Evolutionary conservation across 495 filamentous ascomycete genomes (phyloP).

Genomic region (Pyronema domesticum): DNA sequence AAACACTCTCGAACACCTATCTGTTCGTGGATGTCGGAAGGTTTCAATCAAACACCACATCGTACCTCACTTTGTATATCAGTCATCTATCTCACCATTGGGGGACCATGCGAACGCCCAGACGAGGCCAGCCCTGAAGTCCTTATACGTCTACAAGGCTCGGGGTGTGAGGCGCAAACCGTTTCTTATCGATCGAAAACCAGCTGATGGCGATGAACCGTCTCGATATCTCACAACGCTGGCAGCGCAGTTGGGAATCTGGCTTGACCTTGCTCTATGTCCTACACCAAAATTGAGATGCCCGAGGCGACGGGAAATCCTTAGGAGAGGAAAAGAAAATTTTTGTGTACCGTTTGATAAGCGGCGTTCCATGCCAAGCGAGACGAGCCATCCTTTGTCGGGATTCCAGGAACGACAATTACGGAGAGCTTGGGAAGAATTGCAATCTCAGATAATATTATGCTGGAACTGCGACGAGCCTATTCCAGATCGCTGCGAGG

Average conservation of each 20-base stretch:
- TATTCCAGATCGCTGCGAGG: slow-evolving; percentile 23
- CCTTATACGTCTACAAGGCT: slow-evolving; percentile 24
- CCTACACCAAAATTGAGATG: slow-evolving; percentile 24
- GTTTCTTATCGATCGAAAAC: slow-evolving; percentile 24
- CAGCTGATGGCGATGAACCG: slow-evolving; percentile 24
- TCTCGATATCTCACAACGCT: slow-evolving; percentile 24
- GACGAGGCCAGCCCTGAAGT: slow-evolving; percentile 22
- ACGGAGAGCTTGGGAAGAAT: slow-evolving; percentile 14
- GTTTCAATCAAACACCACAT: slow-evolving; percentile 26
- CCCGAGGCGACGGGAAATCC: slow-evolving; percentile 22
- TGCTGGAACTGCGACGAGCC: slow-evolving; percentile 20
- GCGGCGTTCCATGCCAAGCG: slow-evolving; percentile 19
- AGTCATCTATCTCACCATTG: slow-evolving; percentile 19
- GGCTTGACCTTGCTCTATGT: slow-evolving; percentile 24
- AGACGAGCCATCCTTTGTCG: slow-evolving; percentile 8
- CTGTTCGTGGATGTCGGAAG: slow-evolving; percentile 22
- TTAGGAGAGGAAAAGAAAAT: slow-evolving; percentile 21
- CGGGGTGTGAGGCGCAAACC: slow-evolving; percentile 23
- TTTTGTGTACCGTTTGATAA: slow-evolving; percentile 24
- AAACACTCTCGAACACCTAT: slow-evolving; percentile 23
- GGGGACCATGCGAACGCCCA: not conserved
- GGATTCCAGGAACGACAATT: no score
- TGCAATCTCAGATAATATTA: slow-evolving; percentile 13
- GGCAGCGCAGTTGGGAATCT: slow-evolving; percentile 21
- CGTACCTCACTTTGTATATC: slow-evolving; percentile 24